These are phyloP conservation scores for Penicillium rolfsii DNA, from an alignment of 2,329 filamentous ascomycete genomes.

Conservation along the genomic window DNA sequence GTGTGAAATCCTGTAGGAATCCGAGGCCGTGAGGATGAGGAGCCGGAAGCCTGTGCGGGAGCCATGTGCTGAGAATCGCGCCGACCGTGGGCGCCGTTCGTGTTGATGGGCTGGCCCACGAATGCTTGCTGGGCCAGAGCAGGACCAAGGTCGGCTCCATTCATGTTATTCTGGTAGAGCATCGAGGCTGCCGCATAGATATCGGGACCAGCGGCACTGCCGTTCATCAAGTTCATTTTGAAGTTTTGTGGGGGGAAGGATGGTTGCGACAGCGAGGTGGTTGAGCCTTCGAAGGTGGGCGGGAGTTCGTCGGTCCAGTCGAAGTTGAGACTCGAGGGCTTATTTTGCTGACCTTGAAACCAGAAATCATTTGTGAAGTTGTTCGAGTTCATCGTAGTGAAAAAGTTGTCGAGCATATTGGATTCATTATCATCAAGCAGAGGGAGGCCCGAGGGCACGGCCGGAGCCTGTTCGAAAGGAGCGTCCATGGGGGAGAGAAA, in stretches of 20 bases:
- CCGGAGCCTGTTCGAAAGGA: constrained; percentile 57
- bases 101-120: constrained; percentile 26
- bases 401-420: constrained; percentile 58
- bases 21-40: constrained; percentile 24
- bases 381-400: constrained; percentile 47
- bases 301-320: constrained; percentile 58
- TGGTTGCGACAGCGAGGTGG: constrained; percentile 65
- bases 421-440: constrained; percentile 64
- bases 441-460: constrained; percentile 66
- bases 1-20: constrained; percentile 42
- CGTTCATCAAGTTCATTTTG: constrained; percentile 33
- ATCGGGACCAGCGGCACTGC: constrained; percentile 47
- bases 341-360: constrained; percentile 37
- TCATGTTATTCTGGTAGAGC: constrained; percentile 45
- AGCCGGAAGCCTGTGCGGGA: constrained; percentile 17
- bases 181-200: constrained; percentile 62
- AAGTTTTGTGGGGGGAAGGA: constrained; percentile 34
- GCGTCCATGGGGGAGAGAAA: constrained; percentile 42
- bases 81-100: constrained; percentile 26
- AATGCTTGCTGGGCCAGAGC: constrained; percentile 37
- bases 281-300: constrained; percentile 67
- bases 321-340: constrained; percentile 35
- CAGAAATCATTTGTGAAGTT: constrained; percentile 46
- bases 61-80: constrained; percentile 26
- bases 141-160: constrained; percentile 36